Percentiles rank a stretch among this genome's conserved stretches.
These are phyloP conservation scores for Aspergillus tubingensis DNA, from an alignment of 2,329 filamentous ascomycete genomes.

Conservation along the genomic window DNA sequence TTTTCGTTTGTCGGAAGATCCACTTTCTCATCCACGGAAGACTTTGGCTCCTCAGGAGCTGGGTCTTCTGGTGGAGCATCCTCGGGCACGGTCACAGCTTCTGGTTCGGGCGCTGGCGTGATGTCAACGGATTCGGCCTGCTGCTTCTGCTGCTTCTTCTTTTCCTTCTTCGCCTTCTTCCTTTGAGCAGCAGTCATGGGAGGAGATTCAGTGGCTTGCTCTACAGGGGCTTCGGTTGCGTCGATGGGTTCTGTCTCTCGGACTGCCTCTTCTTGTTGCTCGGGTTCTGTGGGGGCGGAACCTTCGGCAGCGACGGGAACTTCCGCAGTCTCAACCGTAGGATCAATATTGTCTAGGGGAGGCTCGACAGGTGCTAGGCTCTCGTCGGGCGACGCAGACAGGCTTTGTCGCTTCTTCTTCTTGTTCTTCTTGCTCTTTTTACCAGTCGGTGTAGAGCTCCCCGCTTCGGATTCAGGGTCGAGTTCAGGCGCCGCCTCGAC, in stretches of 20 bases:
- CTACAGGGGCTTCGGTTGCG: constrained; percentile 6
- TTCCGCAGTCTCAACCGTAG: neutral
- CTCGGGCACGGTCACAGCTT: neutral
- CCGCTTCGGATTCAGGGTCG: constrained; percentile 7
- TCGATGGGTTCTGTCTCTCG: constrained; percentile 9
- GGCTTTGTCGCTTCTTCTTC: constrained; percentile 22
- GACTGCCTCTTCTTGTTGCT: constrained; percentile 9
- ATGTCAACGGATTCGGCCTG: neutral
- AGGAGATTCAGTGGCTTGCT: constrained; percentile 8
- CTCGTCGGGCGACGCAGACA: constrained; percentile 9
- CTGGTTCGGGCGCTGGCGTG: constrained; percentile 2
- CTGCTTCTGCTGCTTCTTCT: constrained; percentile 23
- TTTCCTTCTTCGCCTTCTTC: constrained; percentile 31
- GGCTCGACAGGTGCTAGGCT: constrained; percentile 3
- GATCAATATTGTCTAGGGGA: neutral
- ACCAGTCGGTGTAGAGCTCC: constrained; percentile 7
- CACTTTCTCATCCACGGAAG: neutral
- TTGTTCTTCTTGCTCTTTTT: constrained; percentile 26
- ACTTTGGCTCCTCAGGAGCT: neutral
- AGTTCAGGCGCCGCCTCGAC: constrained; percentile 16
- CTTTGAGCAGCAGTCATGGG: constrained; percentile 26
- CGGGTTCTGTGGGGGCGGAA: neutral
- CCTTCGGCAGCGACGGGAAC: neutral
- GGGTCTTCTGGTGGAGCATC: neutral
- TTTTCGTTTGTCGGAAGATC: neutral